Base-by-base conservation (phyloP, 768 basidiomycete species). In the Mycena amicta region DNA sequence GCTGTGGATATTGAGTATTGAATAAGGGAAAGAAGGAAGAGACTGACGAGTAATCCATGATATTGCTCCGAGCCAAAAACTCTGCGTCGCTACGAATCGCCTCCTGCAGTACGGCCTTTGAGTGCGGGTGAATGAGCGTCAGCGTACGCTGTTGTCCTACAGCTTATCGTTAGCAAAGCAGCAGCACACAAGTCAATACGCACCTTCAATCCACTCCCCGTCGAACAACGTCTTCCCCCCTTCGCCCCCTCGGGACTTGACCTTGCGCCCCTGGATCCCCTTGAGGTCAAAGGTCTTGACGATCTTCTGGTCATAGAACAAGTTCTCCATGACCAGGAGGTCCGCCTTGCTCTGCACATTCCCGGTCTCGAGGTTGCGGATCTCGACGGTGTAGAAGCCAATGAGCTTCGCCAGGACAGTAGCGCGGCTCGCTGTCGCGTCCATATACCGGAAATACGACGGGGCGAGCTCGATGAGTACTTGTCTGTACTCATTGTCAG, bases 141-240 rank as follows among this genome's bases (percentile, higher is more conserved):
- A 87, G 72, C 0, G 83, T 79, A 53, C 80, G 80, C 64, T 88
- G 85, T 71, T 90, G 90, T 3, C 81, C 88, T n/a, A n/a, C n/a
- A n/a, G n/a, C n/a, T n/a, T n/a, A n/a, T n/a, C n/a, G n/a, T n/a
- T n/a, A n/a, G n/a, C n/a, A n/a, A n/a, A n/a, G n/a, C n/a, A n/a
- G n/a, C n/a, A n/a, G n/a, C n/a, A n/a, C n/a, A n/a, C n/a, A n/a
- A n/a, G n/a, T n/a, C n/a, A n/a, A n/a, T n/a, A n/a, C n/a, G n/a
- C n/a, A n/a, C n/a, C n/a, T 89, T 94, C 90, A 30, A 92, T 85
- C 91, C 90, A 94, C 69, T 94, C 92, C 3, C 84, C 86, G 69
- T 94, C 92, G 66, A 89, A 91, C 28, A 91, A 70, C 0, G 87
- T 92, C 69, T 80, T 84, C 2, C 80, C 77, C 18, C 69, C 68